A percentile compares a stretch with the other conserved stretches of the same genome.
phyloP scores from a whole-genome alignment of 805 yeast genomes.

The Hanseniaspora occidentalis region DNA sequence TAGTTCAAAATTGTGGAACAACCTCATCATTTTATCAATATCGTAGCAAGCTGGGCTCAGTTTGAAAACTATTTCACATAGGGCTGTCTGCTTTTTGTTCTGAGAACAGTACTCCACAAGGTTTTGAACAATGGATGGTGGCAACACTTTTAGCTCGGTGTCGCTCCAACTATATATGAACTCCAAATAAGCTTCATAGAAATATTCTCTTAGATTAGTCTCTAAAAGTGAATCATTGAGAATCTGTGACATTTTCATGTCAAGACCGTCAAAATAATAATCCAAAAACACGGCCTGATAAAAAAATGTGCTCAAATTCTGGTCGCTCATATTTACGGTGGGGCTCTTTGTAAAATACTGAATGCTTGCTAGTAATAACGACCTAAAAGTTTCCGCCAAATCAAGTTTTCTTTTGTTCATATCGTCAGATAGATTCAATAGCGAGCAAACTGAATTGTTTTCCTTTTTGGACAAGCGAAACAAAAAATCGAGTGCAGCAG shows the following conservation, averaged over 20 bases:
- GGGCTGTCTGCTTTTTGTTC: not conserved
- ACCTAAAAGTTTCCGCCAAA: slow-evolving; percentile 18
- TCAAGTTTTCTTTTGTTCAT: slow-evolving; percentile 13
- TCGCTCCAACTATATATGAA: not conserved
- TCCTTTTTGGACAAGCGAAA: slow-evolving; percentile 10
- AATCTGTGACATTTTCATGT: not conserved
- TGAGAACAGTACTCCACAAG: slow-evolving; percentile 43
- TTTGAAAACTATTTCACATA: slow-evolving; percentile 33
- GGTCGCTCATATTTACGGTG: slow-evolving; percentile 10
- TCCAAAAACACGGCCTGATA: not conserved
- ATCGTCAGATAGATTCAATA: slow-evolving; percentile 11
- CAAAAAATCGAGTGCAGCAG: slow-evolving; percentile 17
- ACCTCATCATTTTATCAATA: slow-evolving; percentile 56
- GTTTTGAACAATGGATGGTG: slow-evolving; percentile 52
- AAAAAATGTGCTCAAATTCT: not conserved
- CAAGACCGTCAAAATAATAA: not conserved
- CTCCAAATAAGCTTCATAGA: not conserved
- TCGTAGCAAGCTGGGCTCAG: slow-evolving; percentile 61
- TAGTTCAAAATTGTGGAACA: slow-evolving; percentile 45
- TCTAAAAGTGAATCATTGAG: not conserved
- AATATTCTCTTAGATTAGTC: not conserved
- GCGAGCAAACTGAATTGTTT: slow-evolving; percentile 10
- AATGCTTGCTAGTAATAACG: slow-evolving; percentile 20
- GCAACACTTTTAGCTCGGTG: slow-evolving; percentile 21
- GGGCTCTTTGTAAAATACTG: slow-evolving; percentile 13